A percentile compares a stretch with the other conserved stretches of the same genome.
Evolutionary conservation across 345 rosid genomes (phyloP).

Genomic region (Populus deltoides): DNA sequence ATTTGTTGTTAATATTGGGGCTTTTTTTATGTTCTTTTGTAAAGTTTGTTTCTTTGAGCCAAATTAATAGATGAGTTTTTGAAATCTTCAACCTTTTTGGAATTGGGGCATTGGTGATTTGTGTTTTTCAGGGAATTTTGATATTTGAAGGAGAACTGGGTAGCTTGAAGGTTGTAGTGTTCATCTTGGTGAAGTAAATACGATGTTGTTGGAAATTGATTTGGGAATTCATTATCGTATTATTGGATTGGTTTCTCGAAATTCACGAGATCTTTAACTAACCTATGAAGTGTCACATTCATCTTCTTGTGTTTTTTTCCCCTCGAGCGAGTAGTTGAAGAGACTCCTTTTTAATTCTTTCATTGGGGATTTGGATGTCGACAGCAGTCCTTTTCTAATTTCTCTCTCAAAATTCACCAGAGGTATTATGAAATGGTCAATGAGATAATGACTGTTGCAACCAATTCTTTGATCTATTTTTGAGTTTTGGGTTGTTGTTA

Average conservation of each 20-base stretch:
- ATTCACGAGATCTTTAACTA: conserved; percentile 18
- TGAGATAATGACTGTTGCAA: conserved; percentile 18
- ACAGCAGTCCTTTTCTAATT: conserved; percentile 6
- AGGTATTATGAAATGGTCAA: conserved; percentile 7
- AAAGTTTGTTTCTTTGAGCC: neutral
- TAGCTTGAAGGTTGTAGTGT: neutral
- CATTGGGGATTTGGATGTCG: conserved; percentile 12
- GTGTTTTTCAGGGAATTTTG: neutral
- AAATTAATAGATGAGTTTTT: neutral
- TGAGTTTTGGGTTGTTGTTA: neutral
- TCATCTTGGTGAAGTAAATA: conserved; percentile 7
- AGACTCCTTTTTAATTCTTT: conserved; percentile 1
- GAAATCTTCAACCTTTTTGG: neutral
- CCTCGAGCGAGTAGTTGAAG: conserved; percentile 5
- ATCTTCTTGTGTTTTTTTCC: neutral
- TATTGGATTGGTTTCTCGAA: conserved; percentile 18
- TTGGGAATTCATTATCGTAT: conserved; percentile 5
- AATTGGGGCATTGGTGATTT: neutral
- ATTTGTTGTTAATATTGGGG: neutral
- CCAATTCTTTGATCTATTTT: conserved; percentile 4
- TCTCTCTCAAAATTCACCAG: neutral
- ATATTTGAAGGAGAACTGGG: neutral
- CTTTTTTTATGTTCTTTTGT: neutral
- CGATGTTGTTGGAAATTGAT: conserved; percentile 7
- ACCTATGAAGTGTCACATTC: conserved; percentile 8